Base-by-base conservation (phyloP, 2,329 filamentous ascomycete species). In the Pseudopithomyces chartarum region DNA sequence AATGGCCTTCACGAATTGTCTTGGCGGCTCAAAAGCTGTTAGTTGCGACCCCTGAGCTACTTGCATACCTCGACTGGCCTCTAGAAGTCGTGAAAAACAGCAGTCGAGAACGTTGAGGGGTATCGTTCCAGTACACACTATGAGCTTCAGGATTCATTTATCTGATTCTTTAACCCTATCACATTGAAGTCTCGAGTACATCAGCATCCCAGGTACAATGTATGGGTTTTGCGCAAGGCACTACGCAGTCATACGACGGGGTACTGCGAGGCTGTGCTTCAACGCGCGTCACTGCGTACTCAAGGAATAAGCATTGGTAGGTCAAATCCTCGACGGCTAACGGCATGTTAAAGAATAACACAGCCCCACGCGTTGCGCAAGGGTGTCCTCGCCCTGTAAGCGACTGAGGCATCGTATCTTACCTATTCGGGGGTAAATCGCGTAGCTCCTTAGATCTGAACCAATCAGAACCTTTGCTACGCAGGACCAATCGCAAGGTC, bases 1-100 rank as follows among this genome's bases (percentile, higher is more conserved):
- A 67, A n/a, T 73, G 70, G 69, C 71, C 71, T 4, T 54, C 64
- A 38, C 64, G 67, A 54, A 61, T 73, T 20, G 55, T 71, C 8
- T 26, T 47, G 20, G 69, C 67, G 3, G 60, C 64, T 11, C 61
- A 67, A 44, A 59, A 66, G 10, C 39, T 69, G 6, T 49, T 73
- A 33, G 56, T 61, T 23, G 55, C 57, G 20, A 67, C 60, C 11
- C 68, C 70, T 6, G 70, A 72, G 49, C 59, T 73, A 1, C 52
- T 67, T 1, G 55, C 58, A 15, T 73, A 70, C 66, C 46, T 73
- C 11, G 63, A 67, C 17, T 72, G 68, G 68, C 68, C 69, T 22
- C 59, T 61, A 29, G 52, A 59, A 8, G 57, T 67, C 17, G 62
- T 70, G 1, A 57, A 57, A 11, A 34, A 10, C 15, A 40, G 34